These are phyloP conservation scores for Boletus bicolor DNA, from an alignment of 768 basidiomycete genomes.

Conservation along the genomic window DNA sequence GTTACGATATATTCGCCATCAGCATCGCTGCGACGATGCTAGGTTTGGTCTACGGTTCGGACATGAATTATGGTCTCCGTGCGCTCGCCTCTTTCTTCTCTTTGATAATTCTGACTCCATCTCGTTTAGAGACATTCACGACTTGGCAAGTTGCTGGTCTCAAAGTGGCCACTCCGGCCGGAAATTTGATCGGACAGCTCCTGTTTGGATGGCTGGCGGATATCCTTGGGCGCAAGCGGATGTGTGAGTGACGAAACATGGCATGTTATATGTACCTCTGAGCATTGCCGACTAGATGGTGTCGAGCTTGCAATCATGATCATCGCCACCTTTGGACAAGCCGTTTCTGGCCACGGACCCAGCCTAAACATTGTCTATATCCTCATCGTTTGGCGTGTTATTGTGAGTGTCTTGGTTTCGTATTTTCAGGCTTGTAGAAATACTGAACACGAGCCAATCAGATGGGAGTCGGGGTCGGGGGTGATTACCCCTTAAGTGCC, in stretches of 20 bases:
- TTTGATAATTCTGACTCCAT: background rate
- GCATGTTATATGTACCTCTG: background rate
- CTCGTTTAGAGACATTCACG: slow-evolving; percentile 7
- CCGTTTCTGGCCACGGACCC: slow-evolving; percentile 61
- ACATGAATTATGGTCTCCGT: background rate
- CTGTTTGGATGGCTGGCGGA: slow-evolving; percentile 78
- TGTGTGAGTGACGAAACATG: slow-evolving; percentile 49
- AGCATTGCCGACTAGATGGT: slow-evolving; percentile 33
- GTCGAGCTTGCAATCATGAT: slow-evolving; percentile 70
- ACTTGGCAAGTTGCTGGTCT: slow-evolving; percentile 63
- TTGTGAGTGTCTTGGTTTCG: slow-evolving; percentile 35
- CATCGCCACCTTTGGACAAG: slow-evolving; percentile 70
- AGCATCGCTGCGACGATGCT: slow-evolving; percentile 80
- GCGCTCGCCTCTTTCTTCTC: background rate
- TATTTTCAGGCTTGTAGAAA: background rate
- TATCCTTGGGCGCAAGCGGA: slow-evolving; percentile 65
- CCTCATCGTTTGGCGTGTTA: slow-evolving; percentile 76
- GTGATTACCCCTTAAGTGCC: slow-evolving; percentile 79
- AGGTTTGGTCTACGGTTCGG: slow-evolving; percentile 62
- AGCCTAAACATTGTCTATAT: slow-evolving; percentile 67
- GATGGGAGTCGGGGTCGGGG: slow-evolving; percentile 80
- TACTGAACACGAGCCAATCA: slow-evolving; percentile 35
- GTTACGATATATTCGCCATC: slow-evolving; percentile 83
- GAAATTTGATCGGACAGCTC: slow-evolving; percentile 70
- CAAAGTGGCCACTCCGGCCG: slow-evolving; percentile 71